Evolutionary conservation across 1,284 basidiomycete genomes (phyloP).

Genomic region (Malassezia arunalokei): DNA sequence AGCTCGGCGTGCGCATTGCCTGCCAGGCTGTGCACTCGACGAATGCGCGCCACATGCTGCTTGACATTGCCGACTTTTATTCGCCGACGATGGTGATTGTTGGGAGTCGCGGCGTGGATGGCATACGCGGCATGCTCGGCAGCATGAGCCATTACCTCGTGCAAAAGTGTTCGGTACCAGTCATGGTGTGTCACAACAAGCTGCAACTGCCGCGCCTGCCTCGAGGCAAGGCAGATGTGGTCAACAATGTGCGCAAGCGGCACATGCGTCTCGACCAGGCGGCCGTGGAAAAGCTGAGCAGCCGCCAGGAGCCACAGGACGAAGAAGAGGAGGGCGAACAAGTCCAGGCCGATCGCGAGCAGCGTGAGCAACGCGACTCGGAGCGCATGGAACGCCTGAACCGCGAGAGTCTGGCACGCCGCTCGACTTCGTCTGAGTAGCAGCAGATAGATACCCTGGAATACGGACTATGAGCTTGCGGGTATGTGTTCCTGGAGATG

Average conservation of each 20-base stretch:
- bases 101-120: conserved; percentile 77
- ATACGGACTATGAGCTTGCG: not conserved
- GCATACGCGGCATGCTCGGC: conserved; percentile 88
- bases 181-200: conserved; percentile 55
- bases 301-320: conserved; percentile 1
- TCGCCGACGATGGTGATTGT: conserved; percentile 90
- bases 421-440: not conserved
- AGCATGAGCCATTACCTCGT: conserved; percentile 94
- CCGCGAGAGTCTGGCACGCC: conserved; percentile 14
- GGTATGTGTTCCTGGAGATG: conserved; percentile 4
- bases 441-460: not conserved
- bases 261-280: conserved; percentile 43
- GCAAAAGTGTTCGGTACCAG: conserved; percentile 77
- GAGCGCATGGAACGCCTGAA: conserved; percentile 14
- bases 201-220: conserved; percentile 38
- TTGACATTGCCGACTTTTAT: conserved; percentile 74
- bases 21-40: conserved; percentile 88
- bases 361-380: not conserved
- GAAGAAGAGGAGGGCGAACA: conserved; percentile 6
- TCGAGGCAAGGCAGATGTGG: conserved; percentile 40
- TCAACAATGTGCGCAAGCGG: conserved; percentile 31
- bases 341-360: not conserved
- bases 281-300: conserved; percentile 34
- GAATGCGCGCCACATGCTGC: conserved; percentile 80
- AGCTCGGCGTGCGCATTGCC: conserved; percentile 67